Percentiles rank a stretch among this genome's conserved stretches.
Evolutionary conservation across 148 eudicot species (phyloP).

Genomic region (Spergularia bocconei): DNA sequence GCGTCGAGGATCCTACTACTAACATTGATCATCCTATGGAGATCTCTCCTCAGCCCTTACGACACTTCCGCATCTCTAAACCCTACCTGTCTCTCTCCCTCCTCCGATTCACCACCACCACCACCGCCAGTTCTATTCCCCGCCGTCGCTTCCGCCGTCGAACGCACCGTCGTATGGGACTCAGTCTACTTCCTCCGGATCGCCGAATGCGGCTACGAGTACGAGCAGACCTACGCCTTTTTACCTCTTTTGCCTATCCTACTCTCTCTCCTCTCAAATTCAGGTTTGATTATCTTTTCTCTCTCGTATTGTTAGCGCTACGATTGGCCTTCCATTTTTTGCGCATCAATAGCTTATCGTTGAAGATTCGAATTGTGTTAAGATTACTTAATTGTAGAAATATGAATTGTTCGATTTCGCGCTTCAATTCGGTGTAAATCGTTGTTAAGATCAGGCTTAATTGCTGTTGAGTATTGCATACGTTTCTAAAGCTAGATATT

Average conservation of each 20-base stretch:
- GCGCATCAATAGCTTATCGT: not conserved
- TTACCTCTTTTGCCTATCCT: slow-evolving; percentile 70
- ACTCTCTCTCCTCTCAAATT: slow-evolving; percentile 42
- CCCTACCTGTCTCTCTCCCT: slow-evolving; percentile 58
- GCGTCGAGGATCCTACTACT: slow-evolving; percentile 55
- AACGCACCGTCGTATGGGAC: slow-evolving; percentile 86
- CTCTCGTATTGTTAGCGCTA: not conserved
- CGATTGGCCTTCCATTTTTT: not conserved
- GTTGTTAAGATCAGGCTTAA: no score
- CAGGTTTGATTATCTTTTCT: slow-evolving; percentile 37
- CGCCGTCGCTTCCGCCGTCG: slow-evolving; percentile 48
- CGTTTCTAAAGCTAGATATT: no score
- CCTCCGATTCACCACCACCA: not conserved
- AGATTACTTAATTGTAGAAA: no score
- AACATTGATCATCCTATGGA: slow-evolving; percentile 57
- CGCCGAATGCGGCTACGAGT: slow-evolving; percentile 85
- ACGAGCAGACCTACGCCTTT: slow-evolving; percentile 91
- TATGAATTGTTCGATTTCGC: no score
- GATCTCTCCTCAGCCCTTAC: slow-evolving; percentile 63
- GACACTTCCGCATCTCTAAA: slow-evolving; percentile 91
- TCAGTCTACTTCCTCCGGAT: slow-evolving; percentile 73
- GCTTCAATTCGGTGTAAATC: no score
- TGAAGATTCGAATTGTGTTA: no score
- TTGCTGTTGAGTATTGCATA: no score
- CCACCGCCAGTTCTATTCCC: slow-evolving; percentile 43